phyloP scores from a whole-genome alignment of 73 alveolate genomes.

The Paramecium tetraurelia region DNA sequence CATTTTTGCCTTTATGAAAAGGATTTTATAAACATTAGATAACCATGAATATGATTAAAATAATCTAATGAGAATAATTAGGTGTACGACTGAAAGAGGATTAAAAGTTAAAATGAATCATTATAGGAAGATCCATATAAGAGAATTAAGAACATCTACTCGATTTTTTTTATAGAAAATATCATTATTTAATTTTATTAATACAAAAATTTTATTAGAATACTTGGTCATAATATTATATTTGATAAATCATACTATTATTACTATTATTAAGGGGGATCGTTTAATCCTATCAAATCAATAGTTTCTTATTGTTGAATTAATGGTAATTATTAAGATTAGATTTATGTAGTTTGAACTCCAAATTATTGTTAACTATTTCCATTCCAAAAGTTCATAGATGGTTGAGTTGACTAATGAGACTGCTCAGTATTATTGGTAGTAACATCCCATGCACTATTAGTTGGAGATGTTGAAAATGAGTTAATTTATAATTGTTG shows the following conservation, averaged over 20 bases:
- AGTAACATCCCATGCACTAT: background rate
- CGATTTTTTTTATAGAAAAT: too few species aligned
- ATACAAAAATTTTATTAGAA: background rate
- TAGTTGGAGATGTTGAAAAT: background rate
- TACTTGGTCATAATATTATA: background rate
- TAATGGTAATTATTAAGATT: background rate
- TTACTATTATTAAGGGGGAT: background rate
- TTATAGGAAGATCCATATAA: background rate
- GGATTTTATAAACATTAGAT: too few species aligned
- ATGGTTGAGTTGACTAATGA: background rate
- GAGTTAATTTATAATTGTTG: background rate
- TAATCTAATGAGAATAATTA: background rate
- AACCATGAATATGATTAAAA: too few species aligned
- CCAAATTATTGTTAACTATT: background rate
- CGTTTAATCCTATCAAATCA: constrained; percentile 8
- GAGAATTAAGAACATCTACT: background rate
- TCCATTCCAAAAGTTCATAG: background rate
- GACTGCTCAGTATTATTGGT: background rate
- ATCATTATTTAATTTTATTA: background rate
- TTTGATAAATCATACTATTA: constrained; percentile 7
- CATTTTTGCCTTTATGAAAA: too few species aligned
- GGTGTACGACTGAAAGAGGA: background rate
- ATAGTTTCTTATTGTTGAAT: background rate
- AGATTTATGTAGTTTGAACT: background rate
- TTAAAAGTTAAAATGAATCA: background rate